Conservation (phyloP, 2,329 filamentous ascomycete genomes). For the Botryotinia convoluta region DNA sequence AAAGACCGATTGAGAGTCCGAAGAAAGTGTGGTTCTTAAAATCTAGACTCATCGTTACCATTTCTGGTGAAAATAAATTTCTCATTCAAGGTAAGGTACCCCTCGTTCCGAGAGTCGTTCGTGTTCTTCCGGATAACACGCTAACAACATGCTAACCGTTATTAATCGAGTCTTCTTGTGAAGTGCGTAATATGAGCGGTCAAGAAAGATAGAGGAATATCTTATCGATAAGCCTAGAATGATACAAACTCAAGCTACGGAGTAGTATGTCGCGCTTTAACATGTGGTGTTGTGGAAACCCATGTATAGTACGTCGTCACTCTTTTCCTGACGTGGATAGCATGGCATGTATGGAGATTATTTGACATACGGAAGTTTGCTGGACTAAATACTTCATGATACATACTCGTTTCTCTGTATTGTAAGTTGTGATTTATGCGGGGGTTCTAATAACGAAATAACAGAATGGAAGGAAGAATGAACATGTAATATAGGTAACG, state of each 20-base stretch:
- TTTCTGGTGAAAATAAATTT: not conserved
- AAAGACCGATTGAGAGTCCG: slow-evolving; percentile 10
- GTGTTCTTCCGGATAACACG: not conserved
- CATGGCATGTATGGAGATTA: not conserved
- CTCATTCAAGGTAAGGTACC: not conserved
- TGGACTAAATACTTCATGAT: not conserved
- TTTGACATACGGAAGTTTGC: not conserved
- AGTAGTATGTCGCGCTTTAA: not conserved
- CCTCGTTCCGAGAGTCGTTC: not conserved
- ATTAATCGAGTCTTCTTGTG: not conserved
- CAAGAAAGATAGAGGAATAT: not conserved
- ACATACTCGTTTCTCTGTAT: not conserved
- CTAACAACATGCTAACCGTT: not conserved
- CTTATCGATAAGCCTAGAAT: slow-evolving; percentile 19
- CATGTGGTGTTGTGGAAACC: slow-evolving; percentile 13
- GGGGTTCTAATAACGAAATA: not conserved
- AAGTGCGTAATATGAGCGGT: slow-evolving; percentile 14
- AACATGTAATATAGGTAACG: not conserved
- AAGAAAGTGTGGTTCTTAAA: slow-evolving; percentile 8
- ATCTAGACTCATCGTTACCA: slow-evolving; percentile 12
- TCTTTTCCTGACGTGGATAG: slow-evolving; percentile 13
- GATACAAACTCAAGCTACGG: not conserved
- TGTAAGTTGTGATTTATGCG: not conserved
- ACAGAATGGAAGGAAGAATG: not conserved
- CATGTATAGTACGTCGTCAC: slow-evolving; percentile 1